Evolutionary conservation across 208 protist genomes (phyloP).

Genomic region (Leishmania mexicana): DNA sequence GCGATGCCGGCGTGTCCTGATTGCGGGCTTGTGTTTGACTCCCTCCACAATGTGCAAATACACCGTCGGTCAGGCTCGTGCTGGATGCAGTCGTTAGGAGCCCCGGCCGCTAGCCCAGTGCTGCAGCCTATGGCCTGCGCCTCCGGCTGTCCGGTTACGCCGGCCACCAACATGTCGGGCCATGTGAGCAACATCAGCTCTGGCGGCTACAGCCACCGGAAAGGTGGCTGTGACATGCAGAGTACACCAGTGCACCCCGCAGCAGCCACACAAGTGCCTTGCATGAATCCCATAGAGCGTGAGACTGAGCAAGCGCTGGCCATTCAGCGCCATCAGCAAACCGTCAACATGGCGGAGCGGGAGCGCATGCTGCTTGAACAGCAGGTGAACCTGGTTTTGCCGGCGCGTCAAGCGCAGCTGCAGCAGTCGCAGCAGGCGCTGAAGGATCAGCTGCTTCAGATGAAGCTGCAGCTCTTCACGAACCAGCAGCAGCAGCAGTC

Average conservation of each 20-base stretch:
- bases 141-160: neutral
- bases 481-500: conserved; percentile 32
- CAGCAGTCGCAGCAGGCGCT: conserved; percentile 47
- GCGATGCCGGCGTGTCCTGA: conserved; percentile 53
- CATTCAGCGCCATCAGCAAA: conserved; percentile 38
- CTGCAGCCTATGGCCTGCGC: neutral
- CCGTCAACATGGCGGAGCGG: conserved; percentile 26
- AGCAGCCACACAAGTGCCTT: neutral
- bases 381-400: conserved; percentile 46
- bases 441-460: conserved; percentile 40
- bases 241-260: conserved; percentile 3
- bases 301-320: conserved; percentile 39
- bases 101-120: neutral
- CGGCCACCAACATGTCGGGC: neutral
- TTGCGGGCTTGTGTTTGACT: conserved; percentile 51
- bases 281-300: conserved; percentile 19
- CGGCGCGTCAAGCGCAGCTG: conserved; percentile 43
- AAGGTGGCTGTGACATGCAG: conserved; percentile 4
- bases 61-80: conserved; percentile 35
- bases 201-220: neutral
- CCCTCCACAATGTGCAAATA: conserved; percentile 33
- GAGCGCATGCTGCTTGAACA: conserved; percentile 47
- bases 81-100: neutral
- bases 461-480: conserved; percentile 46
- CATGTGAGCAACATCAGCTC: neutral